Base-by-base conservation (phyloP, 2,329 filamentous ascomycete genomes). In the Apiospora malaysiana region DNA sequence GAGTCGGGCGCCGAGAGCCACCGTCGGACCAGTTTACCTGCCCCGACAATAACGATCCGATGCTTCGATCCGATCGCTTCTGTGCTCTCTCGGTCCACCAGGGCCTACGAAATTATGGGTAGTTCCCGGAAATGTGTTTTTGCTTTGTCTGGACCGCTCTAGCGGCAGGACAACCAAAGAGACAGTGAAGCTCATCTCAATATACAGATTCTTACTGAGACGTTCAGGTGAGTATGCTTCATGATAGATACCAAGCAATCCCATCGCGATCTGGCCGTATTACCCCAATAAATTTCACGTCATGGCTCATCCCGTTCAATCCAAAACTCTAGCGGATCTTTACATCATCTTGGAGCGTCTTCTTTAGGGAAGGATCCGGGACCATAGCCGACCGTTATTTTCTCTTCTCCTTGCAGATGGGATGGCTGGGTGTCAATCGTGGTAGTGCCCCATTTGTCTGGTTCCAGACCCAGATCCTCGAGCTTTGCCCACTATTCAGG, bases 271-370 rank as follows among this genome's bases (percentile, higher is more conserved):
- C 6, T 59, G 51, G 4, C 27, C 32, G 16, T 40, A 12, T 21
- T 63, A 59, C 51, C 27, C 51, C 56, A 63, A n/a, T 40, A 40
- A 63, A 12, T 63, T 40, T n/a, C 56, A 32, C 56, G 56, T 63
- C 56, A 63, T 63, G 32, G 27, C 56, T 8, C 32, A 63, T 37
- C 32, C 32, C 18, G 27, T 40, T 40, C 56, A 21, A 14, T n/a
- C 21, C 32, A 37, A 40, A 14, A 40, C 56, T 14, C n/a, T 40
- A n/a, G 56, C 56, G 56, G 56, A 40, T n/a, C 18, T 63, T 63
- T 37, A 40, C 56, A 37, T 63, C 27, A 63, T 18, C 40, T 63
- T 63, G 56, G 56, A 32, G 32, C 56, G 23, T 10, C 56, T 40
- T 40, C 56, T 63, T 40, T 63, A 21, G 56, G 2, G 56, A 10